These are phyloP conservation scores for Apostasia shenzhenica DNA, from an alignment of 106 monocot genomes.

Conservation along the genomic window DNA sequence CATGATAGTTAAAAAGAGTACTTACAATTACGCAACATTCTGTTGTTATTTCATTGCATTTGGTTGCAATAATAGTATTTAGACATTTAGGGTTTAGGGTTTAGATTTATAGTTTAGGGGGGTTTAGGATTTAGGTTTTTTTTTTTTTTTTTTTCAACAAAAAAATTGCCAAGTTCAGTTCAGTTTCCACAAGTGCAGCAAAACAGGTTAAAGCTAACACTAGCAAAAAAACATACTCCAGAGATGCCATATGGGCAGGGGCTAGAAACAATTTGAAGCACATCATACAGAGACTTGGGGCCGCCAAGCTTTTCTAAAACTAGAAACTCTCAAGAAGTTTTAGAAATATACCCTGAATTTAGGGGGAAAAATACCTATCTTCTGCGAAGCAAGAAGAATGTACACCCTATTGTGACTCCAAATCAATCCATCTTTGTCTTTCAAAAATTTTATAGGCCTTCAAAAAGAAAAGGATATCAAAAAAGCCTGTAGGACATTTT, in stretches of 20 bases:
- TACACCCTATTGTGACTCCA: slow-evolving; percentile 5
- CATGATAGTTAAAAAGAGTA: no score
- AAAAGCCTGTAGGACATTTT: neutral
- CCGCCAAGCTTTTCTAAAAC: neutral
- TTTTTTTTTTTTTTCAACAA: no score
- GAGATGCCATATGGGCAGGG: neutral
- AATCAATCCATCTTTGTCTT: slow-evolving; percentile 1
- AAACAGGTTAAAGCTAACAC: neutral
- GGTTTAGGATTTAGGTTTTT: no score
- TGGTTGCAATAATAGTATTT: no score
- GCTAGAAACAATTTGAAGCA: neutral
- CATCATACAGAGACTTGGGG: neutral
- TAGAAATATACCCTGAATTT: neutral
- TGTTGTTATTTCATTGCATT: no score
- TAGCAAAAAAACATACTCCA: neutral
- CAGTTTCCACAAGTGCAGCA: neutral
- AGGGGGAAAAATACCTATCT: slow-evolving; percentile 7
- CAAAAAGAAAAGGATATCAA: neutral
- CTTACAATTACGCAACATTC: no score
- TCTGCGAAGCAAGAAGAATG: slow-evolving; percentile 5
- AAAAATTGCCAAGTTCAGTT: neutral
- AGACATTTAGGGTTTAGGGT: no score
- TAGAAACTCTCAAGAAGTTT: no score
- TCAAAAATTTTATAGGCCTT: neutral
- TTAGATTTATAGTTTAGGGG: no score